Conservation (phyloP, 2,329 filamentous ascomycete species). For the Aspergillus fijiensis region DNA sequence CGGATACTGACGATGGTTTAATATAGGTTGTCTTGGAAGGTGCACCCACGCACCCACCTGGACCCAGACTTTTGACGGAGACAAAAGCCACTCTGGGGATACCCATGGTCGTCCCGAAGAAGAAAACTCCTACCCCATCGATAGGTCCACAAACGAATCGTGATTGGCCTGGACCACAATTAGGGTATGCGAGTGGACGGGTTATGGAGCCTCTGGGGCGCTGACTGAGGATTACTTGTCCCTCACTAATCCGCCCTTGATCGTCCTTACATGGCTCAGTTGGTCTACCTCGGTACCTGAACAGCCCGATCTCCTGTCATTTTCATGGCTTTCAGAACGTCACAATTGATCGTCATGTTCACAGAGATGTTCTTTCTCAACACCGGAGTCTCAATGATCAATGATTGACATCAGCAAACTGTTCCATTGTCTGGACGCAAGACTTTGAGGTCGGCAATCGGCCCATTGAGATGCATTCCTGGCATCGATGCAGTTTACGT, state of each 20-base stretch:
- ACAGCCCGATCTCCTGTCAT: no score
- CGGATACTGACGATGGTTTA: neutral
- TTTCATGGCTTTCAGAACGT: no score
- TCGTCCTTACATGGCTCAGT: neutral
- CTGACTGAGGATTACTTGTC: constrained; percentile 18
- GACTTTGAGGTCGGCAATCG: no score
- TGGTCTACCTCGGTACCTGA: neutral
- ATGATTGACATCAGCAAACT: no score
- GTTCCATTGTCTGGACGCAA: no score
- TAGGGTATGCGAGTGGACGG: neutral
- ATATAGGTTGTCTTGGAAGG: neutral
- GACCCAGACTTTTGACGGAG: neutral
- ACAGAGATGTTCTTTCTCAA: no score
- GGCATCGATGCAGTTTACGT: no score
- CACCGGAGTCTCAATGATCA: no score
- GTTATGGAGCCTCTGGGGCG: constrained; percentile 1
- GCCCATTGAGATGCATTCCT: no score
- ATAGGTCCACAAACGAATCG: neutral
- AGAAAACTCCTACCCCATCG: neutral
- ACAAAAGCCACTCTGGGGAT: neutral
- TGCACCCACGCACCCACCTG: neutral
- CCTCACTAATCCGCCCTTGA: constrained; percentile 12
- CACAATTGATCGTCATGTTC: no score
- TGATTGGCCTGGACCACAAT: neutral
- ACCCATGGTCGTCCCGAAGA: neutral